Percentiles rank a stretch among this genome's conserved stretches.
These are phyloP conservation scores for Tricholoma saponaceum DNA, from an alignment of 768 basidiomycete genomes.

Conservation along the genomic window DNA sequence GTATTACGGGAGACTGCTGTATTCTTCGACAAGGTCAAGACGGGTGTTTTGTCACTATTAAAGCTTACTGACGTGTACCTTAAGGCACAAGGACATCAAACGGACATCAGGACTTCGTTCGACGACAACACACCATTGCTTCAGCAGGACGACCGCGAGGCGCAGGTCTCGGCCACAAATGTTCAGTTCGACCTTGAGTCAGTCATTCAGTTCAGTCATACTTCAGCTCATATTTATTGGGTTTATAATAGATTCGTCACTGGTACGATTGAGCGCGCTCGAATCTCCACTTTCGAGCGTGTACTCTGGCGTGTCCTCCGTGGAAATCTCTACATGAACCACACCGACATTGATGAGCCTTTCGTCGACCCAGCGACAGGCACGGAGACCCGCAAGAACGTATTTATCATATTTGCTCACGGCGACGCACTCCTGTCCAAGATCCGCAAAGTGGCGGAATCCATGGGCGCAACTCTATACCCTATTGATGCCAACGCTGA, in stretches of 20 bases:
- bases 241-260: conserved; percentile 73
- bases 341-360: conserved; percentile 89
- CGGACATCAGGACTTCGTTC: conserved; percentile 82
- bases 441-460: conserved; percentile 97
- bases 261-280: conserved; percentile 91
- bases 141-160: conserved; percentile 85
- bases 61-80: conserved; percentile 4
- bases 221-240: neutral
- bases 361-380: conserved; percentile 87
- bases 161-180: conserved; percentile 43
- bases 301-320: conserved; percentile 97
- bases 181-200: conserved; percentile 88
- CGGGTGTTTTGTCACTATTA: conserved; percentile 11
- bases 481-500: conserved; percentile 94
- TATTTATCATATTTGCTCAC: conserved; percentile 99
- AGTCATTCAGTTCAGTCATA: conserved; percentile 17
- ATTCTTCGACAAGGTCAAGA: conserved; percentile 80
- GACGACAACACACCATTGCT: conserved; percentile 93
- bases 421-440: conserved; percentile 90
- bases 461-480: conserved; percentile 97
- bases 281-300: conserved; percentile 92
- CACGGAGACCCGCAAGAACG: conserved; percentile 89
- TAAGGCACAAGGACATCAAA: conserved; percentile 75
- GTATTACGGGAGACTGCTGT: conserved; percentile 93
- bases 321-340: conserved; percentile 99